A percentile compares a stretch with the other conserved stretches of the same genome.
Evolutionary conservation across 179 eudicot genomes (phyloP).

Genomic region (Nepenthes alata): DNA sequence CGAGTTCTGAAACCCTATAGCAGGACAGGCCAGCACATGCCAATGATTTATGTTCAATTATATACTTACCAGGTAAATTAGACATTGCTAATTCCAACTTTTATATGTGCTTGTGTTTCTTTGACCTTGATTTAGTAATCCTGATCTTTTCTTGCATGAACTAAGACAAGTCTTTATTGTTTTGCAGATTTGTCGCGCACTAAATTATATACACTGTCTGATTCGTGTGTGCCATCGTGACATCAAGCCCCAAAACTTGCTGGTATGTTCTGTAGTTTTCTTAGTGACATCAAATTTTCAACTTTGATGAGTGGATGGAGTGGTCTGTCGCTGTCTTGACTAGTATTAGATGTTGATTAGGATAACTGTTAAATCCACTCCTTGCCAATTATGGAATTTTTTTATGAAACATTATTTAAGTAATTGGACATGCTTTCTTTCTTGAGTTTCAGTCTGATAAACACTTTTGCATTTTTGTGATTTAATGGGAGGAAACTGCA

Average conservation of each 20-base stretch:
- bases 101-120: neutral
- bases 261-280: constrained; percentile 30
- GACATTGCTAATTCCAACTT: neutral
- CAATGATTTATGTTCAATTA: constrained; percentile 53
- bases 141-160: neutral
- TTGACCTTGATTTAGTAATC: constrained; percentile 1
- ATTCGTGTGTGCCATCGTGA: constrained; percentile 93
- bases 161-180: neutral
- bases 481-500: too few relatives aligned
- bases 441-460: too few relatives aligned
- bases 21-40: constrained; percentile 62
- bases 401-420: too few relatives aligned
- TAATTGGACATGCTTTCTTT: too few relatives aligned
- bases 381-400: too few relatives aligned
- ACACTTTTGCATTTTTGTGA: too few relatives aligned
- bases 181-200: constrained; percentile 73
- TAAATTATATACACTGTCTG: constrained; percentile 71
- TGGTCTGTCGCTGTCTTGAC: too few relatives aligned
- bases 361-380: too few relatives aligned
- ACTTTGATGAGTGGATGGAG: too few relatives aligned
- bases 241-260: constrained; percentile 81
- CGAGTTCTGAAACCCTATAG: constrained; percentile 54
- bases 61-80: constrained; percentile 50
- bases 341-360: too few relatives aligned
- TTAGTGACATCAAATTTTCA: too few relatives aligned